phyloP scores from a whole-genome alignment of 371 early-diverging fungal species.

The Apophysomyces ossiformis region DNA sequence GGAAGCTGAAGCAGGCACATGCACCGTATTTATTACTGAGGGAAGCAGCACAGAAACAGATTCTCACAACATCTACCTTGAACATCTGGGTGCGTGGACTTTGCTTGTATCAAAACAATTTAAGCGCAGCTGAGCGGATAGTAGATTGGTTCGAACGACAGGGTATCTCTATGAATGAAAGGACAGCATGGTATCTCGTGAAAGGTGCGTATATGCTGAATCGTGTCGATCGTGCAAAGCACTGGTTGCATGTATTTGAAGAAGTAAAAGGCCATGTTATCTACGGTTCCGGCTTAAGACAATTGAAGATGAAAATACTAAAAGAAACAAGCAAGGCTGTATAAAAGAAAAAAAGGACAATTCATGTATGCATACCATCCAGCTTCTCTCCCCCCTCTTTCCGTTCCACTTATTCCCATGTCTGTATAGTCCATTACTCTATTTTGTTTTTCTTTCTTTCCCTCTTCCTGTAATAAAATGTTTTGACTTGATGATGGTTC shows the following conservation, averaged over 20 bases:
- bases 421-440: constrained; percentile 7
- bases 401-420: not conserved
- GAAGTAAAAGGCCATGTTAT: constrained; percentile 6
- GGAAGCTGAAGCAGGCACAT: constrained; percentile 18
- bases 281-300: not conserved
- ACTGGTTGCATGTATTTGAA: constrained; percentile 36
- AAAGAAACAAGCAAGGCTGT: constrained; percentile 5
- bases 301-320: not conserved
- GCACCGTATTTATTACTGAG: constrained; percentile 27
- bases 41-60: constrained; percentile 26
- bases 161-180: constrained; percentile 35
- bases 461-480: constrained; percentile 1
- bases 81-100: constrained; percentile 51
- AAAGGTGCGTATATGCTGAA: constrained; percentile 25
- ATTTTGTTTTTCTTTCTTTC: not conserved
- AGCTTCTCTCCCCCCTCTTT: not conserved
- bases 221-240: constrained; percentile 21
- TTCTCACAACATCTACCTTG: constrained; percentile 35
- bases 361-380: not conserved
- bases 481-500: not conserved
- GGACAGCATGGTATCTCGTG: constrained; percentile 40
- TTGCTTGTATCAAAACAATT: constrained; percentile 35
- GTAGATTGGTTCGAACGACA: constrained; percentile 22
- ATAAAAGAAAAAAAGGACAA: not conserved
- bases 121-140: constrained; percentile 34